Evolutionary conservation across 768 basidiomycete genomes (phyloP).

Genomic region (Butyriboletus loyo): DNA sequence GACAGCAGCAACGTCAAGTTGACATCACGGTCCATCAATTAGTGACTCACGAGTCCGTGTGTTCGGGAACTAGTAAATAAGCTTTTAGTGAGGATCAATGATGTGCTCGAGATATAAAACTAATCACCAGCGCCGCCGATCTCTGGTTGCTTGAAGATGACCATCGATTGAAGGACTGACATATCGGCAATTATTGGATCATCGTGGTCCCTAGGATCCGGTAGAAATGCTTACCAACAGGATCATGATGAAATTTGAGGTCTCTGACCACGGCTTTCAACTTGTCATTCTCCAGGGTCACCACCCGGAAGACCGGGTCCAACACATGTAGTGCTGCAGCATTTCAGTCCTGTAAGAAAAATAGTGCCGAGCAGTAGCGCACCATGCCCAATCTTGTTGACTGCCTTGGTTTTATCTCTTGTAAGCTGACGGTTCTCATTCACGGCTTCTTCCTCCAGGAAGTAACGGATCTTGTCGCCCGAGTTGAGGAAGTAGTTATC

Average conservation of each 20-base stretch:
- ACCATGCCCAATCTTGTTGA: constrained; percentile 97
- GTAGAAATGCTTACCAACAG: constrained; percentile 54
- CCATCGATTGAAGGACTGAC: constrained; percentile 88
- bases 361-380: not conserved
- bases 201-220: not conserved
- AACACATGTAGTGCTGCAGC: constrained; percentile 75
- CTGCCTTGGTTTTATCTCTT: constrained; percentile 67
- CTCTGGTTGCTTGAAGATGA: constrained; percentile 91
- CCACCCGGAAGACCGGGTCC: constrained; percentile 75
- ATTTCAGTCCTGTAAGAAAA: constrained; percentile 1
- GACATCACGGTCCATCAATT: not conserved
- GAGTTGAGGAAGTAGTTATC: constrained; percentile 92
- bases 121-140: constrained; percentile 86
- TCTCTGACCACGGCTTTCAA: constrained; percentile 71
- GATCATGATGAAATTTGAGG: constrained; percentile 80
- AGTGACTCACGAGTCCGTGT: constrained; percentile 84
- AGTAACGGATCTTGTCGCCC: constrained; percentile 94
- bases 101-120: not conserved
- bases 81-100: not conserved
- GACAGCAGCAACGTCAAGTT: not conserved
- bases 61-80: constrained; percentile 64
- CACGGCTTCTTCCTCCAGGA: constrained; percentile 88
- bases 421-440: constrained; percentile 65
- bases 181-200: not conserved
- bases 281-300: constrained; percentile 76